phyloP scores from a whole-genome alignment of 1,139 yeast genomes.

The Lodderomyces oxycetoniae region DNA sequence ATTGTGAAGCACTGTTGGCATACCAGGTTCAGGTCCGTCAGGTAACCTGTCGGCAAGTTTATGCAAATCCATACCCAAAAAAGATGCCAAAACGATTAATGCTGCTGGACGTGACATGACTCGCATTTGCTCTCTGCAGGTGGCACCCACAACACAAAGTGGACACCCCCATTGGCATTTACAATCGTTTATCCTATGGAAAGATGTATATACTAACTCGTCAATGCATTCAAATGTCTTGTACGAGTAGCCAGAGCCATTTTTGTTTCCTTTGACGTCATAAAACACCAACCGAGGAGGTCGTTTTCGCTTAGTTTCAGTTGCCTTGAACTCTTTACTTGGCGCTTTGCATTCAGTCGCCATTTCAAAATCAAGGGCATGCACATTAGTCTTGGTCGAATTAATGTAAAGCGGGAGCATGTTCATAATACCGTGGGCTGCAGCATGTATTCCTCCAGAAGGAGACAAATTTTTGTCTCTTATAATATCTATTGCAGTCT shows the following conservation, averaged over 20 bases:
- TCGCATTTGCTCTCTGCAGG: constrained; percentile 73
- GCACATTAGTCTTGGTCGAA: constrained; percentile 25
- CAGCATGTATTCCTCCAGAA: constrained; percentile 96
- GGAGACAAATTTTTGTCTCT: constrained; percentile 53
- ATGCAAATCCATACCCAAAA: constrained; percentile 46
- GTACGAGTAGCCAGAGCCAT: constrained; percentile 74
- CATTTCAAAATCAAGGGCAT: constrained; percentile 57
- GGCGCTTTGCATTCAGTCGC: constrained; percentile 96
- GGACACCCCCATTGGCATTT: constrained; percentile 89
- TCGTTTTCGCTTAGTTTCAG: constrained; percentile 63
- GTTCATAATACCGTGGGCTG: constrained; percentile 84
- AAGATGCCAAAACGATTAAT: constrained; percentile 55
- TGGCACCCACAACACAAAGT: constrained; percentile 71
- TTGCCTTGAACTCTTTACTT: constrained; percentile 80
- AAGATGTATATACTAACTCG: constrained; percentile 56
- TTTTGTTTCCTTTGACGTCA: constrained; percentile 74
- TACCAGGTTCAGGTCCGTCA: constrained; percentile 80
- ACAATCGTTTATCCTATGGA: constrained; percentile 57
- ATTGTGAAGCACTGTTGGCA: constrained; percentile 65
- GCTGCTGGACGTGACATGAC: constrained; percentile 90
- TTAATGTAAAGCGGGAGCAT: constrained; percentile 57
- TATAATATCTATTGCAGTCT: constrained; percentile 53
- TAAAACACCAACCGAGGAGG: constrained; percentile 84
- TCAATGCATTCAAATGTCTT: constrained; percentile 78
- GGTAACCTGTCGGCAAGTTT: constrained; percentile 37